A percentile compares a stretch with the other conserved stretches of the same genome.
phyloP scores from a whole-genome alignment of 2,329 filamentous ascomycete species.

The Neobulgaria alba region DNA sequence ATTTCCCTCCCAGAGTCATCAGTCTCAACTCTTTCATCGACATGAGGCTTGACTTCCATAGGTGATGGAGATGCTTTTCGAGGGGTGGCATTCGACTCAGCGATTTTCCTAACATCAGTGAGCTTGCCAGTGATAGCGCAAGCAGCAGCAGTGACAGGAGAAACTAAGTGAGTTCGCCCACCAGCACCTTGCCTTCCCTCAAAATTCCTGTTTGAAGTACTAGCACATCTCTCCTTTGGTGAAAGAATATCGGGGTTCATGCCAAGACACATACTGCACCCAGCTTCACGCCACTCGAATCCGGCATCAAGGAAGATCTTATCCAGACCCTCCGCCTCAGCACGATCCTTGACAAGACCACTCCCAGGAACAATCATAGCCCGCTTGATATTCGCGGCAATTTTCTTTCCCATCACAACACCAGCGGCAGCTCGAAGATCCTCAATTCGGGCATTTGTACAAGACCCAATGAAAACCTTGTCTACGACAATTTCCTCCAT shows the following conservation, averaged over 20 bases:
- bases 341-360: conserved; percentile 85
- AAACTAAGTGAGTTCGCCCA: conserved; percentile 91
- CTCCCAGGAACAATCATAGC: conserved; percentile 97
- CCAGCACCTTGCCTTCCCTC: conserved; percentile 91
- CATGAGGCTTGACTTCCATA: conserved; percentile 34
- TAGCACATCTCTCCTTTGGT: conserved; percentile 86
- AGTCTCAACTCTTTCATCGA: conserved; percentile 44
- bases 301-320: conserved; percentile 87
- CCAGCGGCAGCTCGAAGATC: conserved; percentile 82
- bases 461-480: conserved; percentile 97
- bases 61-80: conserved; percentile 19
- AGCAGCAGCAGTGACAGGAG: conserved; percentile 91
- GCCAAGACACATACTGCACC: conserved; percentile 97
- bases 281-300: conserved; percentile 96
- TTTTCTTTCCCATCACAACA: conserved; percentile 78
- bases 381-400: conserved; percentile 81
- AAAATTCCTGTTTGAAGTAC: conserved; percentile 95
- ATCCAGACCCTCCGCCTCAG: conserved; percentile 85
- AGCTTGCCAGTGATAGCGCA: conserved; percentile 86
- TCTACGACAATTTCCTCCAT: conserved; percentile 91
- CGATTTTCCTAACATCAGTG: conserved; percentile 78
- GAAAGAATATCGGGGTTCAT: conserved; percentile 99
- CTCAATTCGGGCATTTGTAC: conserved; percentile 95
- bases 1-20: conserved; percentile 45
- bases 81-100: conserved; percentile 41